Evolutionary conservation across 352 stramenopile species (phyloP).

Genomic region (Saprolegnia diclina): DNA sequence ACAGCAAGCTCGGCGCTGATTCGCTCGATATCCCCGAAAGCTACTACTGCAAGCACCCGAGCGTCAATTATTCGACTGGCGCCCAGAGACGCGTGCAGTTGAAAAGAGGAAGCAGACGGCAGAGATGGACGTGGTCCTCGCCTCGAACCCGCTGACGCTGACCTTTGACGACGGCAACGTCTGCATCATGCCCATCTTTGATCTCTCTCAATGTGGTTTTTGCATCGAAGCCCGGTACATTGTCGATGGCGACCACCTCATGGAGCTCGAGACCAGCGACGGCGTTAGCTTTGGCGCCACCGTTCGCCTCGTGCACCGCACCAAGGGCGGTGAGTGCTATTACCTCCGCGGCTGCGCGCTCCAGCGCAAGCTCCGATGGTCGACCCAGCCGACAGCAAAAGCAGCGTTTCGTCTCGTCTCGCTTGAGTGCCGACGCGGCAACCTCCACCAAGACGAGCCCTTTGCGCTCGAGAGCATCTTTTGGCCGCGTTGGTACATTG

Average conservation of each 20-base stretch:
- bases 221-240: conserved; percentile 2
- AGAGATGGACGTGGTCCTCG: background rate
- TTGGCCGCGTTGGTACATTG: background rate
- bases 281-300: background rate
- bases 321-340: background rate
- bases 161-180: background rate
- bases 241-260: background rate
- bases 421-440: background rate
- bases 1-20: too few species aligned
- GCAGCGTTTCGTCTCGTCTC: background rate
- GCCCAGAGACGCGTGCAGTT: too few species aligned
- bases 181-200: background rate
- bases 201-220: background rate
- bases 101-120: too few species aligned
- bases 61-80: too few species aligned
- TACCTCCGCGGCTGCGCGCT: conserved; percentile 3
- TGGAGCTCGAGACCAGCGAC: background rate
- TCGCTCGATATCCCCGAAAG: too few species aligned
- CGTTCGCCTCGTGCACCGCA: background rate
- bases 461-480: background rate
- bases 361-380: conserved; percentile 2
- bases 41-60: too few species aligned
- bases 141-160: background rate
- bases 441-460: background rate
- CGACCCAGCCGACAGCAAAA: background rate